Percentiles rank a stretch among this genome's conserved stretches.
These are phyloP conservation scores for Pascua guehoae DNA, from an alignment of 1,284 basidiomycete species.

Conservation along the genomic window DNA sequence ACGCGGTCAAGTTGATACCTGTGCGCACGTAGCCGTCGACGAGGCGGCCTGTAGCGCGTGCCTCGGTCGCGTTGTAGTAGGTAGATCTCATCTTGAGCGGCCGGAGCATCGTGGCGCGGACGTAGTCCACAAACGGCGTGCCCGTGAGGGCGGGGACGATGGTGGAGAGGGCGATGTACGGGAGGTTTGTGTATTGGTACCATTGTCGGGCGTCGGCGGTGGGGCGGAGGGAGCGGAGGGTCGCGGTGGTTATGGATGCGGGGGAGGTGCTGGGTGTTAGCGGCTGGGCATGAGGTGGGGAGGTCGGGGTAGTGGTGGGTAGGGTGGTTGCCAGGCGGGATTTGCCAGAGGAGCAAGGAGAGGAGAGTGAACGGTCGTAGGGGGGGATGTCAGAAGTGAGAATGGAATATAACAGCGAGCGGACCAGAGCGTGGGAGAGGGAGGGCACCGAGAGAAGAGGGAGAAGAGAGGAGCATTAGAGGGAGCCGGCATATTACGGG, in stretches of 20 bases:
- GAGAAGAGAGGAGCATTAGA: no score
- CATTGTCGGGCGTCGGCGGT: slow-evolving; percentile 31
- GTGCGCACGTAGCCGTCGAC: slow-evolving; percentile 19
- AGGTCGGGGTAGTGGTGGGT: not conserved
- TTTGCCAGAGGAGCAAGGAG: no score
- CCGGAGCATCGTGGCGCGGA: slow-evolving; percentile 28
- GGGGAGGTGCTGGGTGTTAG: no score
- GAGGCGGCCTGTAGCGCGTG: slow-evolving; percentile 12
- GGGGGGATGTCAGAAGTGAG: no score
- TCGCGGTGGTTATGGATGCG: slow-evolving; percentile 12
- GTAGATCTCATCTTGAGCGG: slow-evolving; percentile 32
- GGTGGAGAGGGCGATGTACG: slow-evolving; percentile 23
- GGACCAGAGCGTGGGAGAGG: no score
- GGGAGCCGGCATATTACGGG: no score
- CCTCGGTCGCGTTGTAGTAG: slow-evolving; percentile 19
- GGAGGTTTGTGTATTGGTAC: slow-evolving; percentile 39
- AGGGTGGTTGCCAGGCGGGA: no score
- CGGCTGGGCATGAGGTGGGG: not conserved
- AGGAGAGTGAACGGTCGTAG: no score
- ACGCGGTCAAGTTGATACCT: slow-evolving; percentile 11
- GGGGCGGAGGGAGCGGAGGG: slow-evolving; percentile 26
- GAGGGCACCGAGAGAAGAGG: no score
- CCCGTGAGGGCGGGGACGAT: slow-evolving; percentile 29
- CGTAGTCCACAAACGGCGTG: slow-evolving; percentile 22
- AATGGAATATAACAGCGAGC: no score